These are phyloP conservation scores for Boechera divaricarpa DNA, from an alignment of 345 rosid genomes.

Conservation along the genomic window DNA sequence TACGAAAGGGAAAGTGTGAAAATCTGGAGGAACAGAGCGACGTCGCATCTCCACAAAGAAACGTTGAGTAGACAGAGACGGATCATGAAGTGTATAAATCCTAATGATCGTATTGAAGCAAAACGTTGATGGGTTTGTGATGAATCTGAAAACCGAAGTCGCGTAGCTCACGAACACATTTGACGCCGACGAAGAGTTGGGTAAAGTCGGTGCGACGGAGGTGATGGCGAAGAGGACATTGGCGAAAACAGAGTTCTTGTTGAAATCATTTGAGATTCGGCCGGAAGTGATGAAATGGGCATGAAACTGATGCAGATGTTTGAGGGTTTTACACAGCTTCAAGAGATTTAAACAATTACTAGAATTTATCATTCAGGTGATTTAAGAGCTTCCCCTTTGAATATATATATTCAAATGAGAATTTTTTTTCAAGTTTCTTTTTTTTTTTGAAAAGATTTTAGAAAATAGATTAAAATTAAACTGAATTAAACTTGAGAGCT, in stretches of 20 bases:
- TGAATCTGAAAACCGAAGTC: conserved; percentile 49
- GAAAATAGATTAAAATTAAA: too few relatives aligned
- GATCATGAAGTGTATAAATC: conserved; percentile 54
- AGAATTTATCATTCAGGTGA: conserved; percentile 28
- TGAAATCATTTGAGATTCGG: conserved; percentile 6
- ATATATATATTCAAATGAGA: too few relatives aligned
- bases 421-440: too few relatives aligned
- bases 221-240: conserved; percentile 55
- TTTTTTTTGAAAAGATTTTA: too few relatives aligned
- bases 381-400: background rate
- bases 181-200: conserved; percentile 5
- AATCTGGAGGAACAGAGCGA: conserved; percentile 60
- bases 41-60: conserved; percentile 65
- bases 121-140: conserved; percentile 62
- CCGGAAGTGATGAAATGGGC: conserved; percentile 42
- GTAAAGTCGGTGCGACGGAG: conserved; percentile 31
- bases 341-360: conserved; percentile 21
- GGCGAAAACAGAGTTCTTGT: conserved; percentile 37
- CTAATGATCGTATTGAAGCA: conserved; percentile 63
- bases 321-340: conserved; percentile 41
- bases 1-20: conserved; percentile 66
- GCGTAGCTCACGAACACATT: conserved; percentile 46
- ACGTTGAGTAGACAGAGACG: conserved; percentile 57
- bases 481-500: too few relatives aligned
- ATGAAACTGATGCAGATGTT: conserved; percentile 45